phyloP scores from a whole-genome alignment of 2,329 filamentous ascomycete species.

The Calonectria fujianensis region DNA sequence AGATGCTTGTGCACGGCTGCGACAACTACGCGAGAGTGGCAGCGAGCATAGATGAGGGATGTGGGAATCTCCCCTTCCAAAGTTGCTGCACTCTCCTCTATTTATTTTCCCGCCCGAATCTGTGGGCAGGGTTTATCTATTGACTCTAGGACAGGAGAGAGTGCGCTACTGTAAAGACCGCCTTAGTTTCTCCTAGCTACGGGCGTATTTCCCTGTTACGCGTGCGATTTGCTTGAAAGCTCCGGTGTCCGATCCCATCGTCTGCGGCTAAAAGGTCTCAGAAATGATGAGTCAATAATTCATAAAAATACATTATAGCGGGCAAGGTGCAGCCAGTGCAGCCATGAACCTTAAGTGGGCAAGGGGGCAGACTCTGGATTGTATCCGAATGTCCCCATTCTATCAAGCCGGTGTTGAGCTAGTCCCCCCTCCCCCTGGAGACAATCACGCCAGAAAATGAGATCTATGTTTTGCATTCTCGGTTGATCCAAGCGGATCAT shows the following conservation, averaged over 20 bases:
- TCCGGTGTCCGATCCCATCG: not conserved
- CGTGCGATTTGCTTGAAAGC: not conserved
- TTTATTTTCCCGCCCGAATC: no score
- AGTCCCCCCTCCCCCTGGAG: no score
- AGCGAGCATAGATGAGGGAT: no score
- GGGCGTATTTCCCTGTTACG: not conserved
- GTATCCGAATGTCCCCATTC: no score
- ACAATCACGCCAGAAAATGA: no score
- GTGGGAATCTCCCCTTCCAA: no score
- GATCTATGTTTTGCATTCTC: not conserved
- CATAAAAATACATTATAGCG: not conserved
- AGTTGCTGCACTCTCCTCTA: no score
- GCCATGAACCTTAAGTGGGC: not conserved
- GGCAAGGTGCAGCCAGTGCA: not conserved
- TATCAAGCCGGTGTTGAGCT: no score
- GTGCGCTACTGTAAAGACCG: not conserved
- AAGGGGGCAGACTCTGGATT: not conserved
- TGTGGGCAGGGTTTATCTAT: no score
- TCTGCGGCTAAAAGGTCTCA: not conserved
- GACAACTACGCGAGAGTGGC: no score
- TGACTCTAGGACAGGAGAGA: no score
- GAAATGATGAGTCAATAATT: conserved; percentile 3
- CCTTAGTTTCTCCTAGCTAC: not conserved
- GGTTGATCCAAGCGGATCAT: not conserved
- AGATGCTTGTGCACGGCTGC: no score